A percentile compares a stretch with the other conserved stretches of the same genome.
Conservation (phyloP, 345 rosid species). For the Cardamine resedifolia region DNA sequence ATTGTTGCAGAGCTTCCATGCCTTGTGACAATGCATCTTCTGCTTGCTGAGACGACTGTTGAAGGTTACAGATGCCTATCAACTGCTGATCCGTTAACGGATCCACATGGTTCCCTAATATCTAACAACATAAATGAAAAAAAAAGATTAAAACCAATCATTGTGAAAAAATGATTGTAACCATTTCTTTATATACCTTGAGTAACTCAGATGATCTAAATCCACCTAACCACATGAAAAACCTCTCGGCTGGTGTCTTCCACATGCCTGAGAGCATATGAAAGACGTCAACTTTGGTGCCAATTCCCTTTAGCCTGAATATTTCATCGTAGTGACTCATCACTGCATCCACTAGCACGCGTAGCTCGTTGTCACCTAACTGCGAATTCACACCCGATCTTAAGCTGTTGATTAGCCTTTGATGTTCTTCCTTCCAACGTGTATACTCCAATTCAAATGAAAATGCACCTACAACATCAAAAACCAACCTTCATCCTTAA, state of each 20-base stretch:
- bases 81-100: constrained; percentile 91
- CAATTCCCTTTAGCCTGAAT: constrained; percentile 69
- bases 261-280: constrained; percentile 98
- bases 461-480: constrained; percentile 52
- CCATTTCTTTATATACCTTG: constrained; percentile 50
- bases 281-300: constrained; percentile 79
- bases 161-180: not conserved
- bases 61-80: constrained; percentile 92
- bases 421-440: constrained; percentile 93
- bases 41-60: constrained; percentile 94
- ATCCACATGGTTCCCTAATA: constrained; percentile 81
- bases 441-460: constrained; percentile 82
- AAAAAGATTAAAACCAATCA: not conserved
- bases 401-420: constrained; percentile 62
- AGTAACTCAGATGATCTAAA: constrained; percentile 89
- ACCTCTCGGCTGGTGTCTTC: constrained; percentile 92
- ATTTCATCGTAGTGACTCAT: constrained; percentile 81
- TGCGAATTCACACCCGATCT: constrained; percentile 71
- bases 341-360: constrained; percentile 67
- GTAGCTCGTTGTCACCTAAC: constrained; percentile 61
- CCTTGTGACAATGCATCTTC: constrained; percentile 98
- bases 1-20: constrained; percentile 94
- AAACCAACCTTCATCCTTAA: not conserved
- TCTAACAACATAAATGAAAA: constrained; percentile 42
- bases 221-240: constrained; percentile 98